Conservation (phyloP, 2,329 filamentous ascomycete genomes). For the Emydomyces testavorans region DNA sequence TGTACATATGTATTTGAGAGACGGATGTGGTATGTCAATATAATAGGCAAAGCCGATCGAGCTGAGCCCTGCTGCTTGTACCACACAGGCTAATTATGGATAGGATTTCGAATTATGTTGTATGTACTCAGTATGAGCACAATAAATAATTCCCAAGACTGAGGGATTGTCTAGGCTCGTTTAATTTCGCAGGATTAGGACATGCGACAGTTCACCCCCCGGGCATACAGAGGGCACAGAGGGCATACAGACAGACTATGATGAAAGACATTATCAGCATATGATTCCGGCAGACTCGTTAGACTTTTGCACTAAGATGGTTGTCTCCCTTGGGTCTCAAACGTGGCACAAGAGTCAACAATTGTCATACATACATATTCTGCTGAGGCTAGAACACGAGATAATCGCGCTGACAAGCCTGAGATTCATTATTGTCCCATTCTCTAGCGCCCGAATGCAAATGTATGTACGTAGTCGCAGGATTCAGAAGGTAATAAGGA, state of each 20-base stretch:
- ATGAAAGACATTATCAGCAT: neutral
- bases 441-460: slow-evolving; percentile 4
- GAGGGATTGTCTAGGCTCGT: neutral
- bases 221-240: neutral
- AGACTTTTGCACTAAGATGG: slow-evolving; percentile 2
- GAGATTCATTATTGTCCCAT: neutral
- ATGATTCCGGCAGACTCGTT: neutral
- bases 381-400: slow-evolving; percentile 1
- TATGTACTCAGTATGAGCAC: too few relatives aligned
- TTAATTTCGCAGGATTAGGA: slow-evolving; percentile 5
- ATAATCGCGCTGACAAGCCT: slow-evolving; percentile 6
- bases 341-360: slow-evolving; percentile 1
- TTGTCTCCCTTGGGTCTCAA: neutral
- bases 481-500: too few relatives aligned
- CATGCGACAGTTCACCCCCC: neutral
- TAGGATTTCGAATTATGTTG: too few relatives aligned
- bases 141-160: too few relatives aligned
- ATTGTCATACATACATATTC: neutral
- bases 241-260: neutral
- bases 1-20: too few relatives aligned
- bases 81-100: too few relatives aligned
- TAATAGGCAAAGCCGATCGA: too few relatives aligned
- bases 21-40: too few relatives aligned
- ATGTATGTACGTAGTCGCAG: too few relatives aligned
- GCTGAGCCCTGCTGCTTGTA: too few relatives aligned